Conservation (phyloP, 2,329 filamentous ascomycete genomes). For the Paecilomyces variotii region DNA sequence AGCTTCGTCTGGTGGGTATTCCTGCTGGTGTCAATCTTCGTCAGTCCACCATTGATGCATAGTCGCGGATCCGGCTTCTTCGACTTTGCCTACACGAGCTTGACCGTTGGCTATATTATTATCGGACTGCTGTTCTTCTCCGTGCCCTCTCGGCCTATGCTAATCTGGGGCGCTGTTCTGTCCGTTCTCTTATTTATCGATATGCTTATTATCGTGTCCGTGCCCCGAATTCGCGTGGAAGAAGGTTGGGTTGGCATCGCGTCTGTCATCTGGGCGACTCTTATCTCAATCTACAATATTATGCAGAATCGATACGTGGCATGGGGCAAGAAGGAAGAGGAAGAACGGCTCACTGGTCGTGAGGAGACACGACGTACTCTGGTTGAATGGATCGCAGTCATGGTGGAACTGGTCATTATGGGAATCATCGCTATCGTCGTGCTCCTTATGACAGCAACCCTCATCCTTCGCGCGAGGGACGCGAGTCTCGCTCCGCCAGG, state of each 20-base stretch:
- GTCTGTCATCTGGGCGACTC: conserved; percentile 72
- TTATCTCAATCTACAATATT: conserved; percentile 73
- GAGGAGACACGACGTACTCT: conserved; percentile 76
- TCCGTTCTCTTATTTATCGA: conserved; percentile 62
- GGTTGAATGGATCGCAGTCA: conserved; percentile 74
- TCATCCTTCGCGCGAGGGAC: conserved; percentile 74
- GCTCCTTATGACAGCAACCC: conserved; percentile 67
- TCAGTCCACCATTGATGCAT: conserved; percentile 79
- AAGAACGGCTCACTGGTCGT: conserved; percentile 83
- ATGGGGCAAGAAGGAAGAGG: conserved; percentile 89
- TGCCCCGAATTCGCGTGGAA: conserved; percentile 66
- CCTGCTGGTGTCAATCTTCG: conserved; percentile 80
- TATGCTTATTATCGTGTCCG: conserved; percentile 69
- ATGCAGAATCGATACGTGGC: conserved; percentile 72
- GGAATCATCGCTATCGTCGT: conserved; percentile 59
- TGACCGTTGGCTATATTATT: conserved; percentile 68
- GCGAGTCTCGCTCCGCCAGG: conserved; percentile 66
- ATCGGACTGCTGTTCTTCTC: conserved; percentile 80
- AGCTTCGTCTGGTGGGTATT: conserved; percentile 91
- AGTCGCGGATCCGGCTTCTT: conserved; percentile 88
- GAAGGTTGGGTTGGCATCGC: conserved; percentile 88
- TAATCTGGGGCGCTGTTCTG: conserved; percentile 63
- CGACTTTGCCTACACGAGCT: conserved; percentile 71
- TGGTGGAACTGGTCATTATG: conserved; percentile 65
- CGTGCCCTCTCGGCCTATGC: conserved; percentile 70